phyloP scores from a whole-genome alignment of 1,284 basidiomycete species.

The Puccinia hordei region DNA sequence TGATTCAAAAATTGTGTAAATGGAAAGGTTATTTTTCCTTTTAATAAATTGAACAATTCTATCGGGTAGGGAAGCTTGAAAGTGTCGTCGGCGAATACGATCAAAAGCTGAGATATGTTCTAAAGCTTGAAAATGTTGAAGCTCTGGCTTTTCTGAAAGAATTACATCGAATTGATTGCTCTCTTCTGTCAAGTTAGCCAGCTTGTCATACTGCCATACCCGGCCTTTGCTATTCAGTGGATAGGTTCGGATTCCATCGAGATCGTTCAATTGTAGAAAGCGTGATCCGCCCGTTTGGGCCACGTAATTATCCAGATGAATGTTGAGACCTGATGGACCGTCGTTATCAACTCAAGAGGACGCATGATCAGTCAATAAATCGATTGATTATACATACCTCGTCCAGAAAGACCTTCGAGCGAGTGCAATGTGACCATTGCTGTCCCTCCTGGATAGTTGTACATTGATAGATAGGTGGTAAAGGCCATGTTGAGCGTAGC shows the following conservation, averaged over 20 bases:
- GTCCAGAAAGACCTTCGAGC: not conserved
- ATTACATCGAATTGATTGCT: constrained; percentile 17
- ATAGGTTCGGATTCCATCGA: not conserved
- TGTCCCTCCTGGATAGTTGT: constrained; percentile 87
- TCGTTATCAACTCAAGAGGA: not conserved
- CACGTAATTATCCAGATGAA: constrained; percentile 37
- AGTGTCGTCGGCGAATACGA: not conserved
- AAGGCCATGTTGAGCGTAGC: constrained; percentile 64
- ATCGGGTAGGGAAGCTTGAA: not conserved
- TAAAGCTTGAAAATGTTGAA: not conserved
- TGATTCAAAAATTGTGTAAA: not conserved
- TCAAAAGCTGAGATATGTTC: constrained; percentile 23
- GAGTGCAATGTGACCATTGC: constrained; percentile 71
- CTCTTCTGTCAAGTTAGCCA: not conserved
- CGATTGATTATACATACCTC: not conserved
- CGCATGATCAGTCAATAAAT: not conserved
- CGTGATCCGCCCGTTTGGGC: constrained; percentile 39
- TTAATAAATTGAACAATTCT: not conserved
- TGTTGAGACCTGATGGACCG: not conserved
- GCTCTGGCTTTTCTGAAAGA: constrained; percentile 5
- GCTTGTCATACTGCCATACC: constrained; percentile 11
- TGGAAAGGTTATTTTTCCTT: not conserved
- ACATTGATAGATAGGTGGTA: constrained; percentile 67
- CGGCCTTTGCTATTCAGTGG: not conserved
- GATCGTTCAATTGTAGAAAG: constrained; percentile 41